Base-by-base conservation (phyloP, 2,329 filamentous ascomycete genomes). In the Microascus cirrosus region DNA sequence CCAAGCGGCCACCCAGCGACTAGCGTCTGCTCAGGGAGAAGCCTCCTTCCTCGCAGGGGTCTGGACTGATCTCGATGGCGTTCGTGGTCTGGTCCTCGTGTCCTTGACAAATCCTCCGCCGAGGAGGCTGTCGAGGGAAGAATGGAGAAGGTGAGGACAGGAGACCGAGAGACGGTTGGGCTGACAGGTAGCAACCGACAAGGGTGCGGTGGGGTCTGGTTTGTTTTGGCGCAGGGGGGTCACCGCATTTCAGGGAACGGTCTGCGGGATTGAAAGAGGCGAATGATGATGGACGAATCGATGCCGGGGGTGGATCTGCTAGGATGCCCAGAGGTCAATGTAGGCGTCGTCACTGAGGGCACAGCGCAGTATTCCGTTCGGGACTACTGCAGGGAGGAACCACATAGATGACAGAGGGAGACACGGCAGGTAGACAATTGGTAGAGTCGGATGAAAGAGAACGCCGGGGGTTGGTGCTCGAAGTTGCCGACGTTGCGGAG, bases 241-340 rank as follows among this genome's bases (percentile, higher is more conserved):
- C 56, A 58, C 56, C 35, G 48, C 56, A 58, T 58, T 42, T 53
- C 56, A 58, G 39, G 39, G 50, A 53, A 53, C 10, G 53, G 53
- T 45, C 56, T 58, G 56, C 56, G 45, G 56, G 50, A 11, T 45
- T 51, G 22, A 45, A 20, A 35, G 25, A 54, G 35, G 24, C 42
- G 51, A 58, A 51, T 51, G 52, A 58, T 42, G 56, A 57, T 22
- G 18, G 45, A 50, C 20, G 45, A 24, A 22, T 50, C 45, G 45
- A 24, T 11, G 22, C n/a, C 45, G 45, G 45, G 45, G 45, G n/a
- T 22, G 45, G 45, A 22, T 48, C 45, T 50, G 8, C 45, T 50
- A 20, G 45, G 22, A 20, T 20, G 45, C 22, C 20, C 20, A 20
- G 11, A 50, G 22, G 45, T 6, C 20, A 20, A n/a, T n/a, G 15